Evolutionary conservation across 495 filamentous ascomycete species (phyloP), one percentile per base, ranked within the genome.

Genomic region (Penicillium lagena): DNA sequence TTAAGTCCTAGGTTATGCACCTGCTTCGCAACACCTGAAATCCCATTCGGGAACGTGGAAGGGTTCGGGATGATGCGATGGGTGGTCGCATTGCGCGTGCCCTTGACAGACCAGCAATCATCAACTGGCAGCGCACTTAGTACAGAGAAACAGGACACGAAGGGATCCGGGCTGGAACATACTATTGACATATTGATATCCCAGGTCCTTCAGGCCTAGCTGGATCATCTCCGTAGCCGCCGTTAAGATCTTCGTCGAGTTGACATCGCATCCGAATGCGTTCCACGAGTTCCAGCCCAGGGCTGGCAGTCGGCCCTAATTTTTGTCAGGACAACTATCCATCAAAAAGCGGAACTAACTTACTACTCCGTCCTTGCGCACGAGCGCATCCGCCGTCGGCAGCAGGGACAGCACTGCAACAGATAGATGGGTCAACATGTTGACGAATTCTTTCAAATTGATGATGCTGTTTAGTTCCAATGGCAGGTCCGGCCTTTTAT

Each of bases 181-280:
- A 70, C 64, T 68, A 51, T 79, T 79, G 42, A 86, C 70, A 58
- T 85, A 86, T 51, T 81, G 68, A 52, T 88, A 88, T 10, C 84
- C 84, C 5, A 80, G 64, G 38, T 80, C 78, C 49, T 77, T 72
- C 35, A 86, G 63, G 0, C 81, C 80, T 22, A 72, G 56, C 35
- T 70, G 55, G 9, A 80, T 55, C 39, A 82, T 67, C 35, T 67
- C 52, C 29, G 68, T 58, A 2, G 76, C 80, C 1, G 77, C 76
- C 12, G 58, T 67, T 37, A 82, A 45, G 43, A 82, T 63, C 35
- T 75, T 68, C 10, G 48, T 57, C 38, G 77, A 75, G 44, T 75
- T 59, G 38, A 82, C 73, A 45, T 79, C 64, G 58, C 79, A 82
- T 6, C 58, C 67, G 49, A 77, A 80, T 8, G 77, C 73, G 52